Percentiles rank a stretch among this genome's conserved stretches.
Evolutionary conservation across 2,329 filamentous ascomycete species (phyloP).

Genomic region (Sporothrix curviconia): DNA sequence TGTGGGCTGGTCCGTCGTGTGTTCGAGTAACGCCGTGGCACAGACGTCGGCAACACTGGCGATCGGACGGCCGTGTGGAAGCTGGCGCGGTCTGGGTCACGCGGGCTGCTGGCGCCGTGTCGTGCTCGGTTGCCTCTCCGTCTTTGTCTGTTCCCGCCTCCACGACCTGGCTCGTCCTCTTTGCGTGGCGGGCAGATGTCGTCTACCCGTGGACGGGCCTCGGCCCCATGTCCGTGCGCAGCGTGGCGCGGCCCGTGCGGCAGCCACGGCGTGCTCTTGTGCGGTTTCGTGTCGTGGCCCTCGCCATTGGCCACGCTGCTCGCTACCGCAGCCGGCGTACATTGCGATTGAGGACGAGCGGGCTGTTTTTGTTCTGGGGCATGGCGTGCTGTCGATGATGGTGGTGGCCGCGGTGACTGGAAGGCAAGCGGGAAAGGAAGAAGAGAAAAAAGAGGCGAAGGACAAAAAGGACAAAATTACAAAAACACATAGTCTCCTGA

Average conservation of each 20-base stretch:
- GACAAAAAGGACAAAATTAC: neutral
- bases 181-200: constrained; percentile 14
- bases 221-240: constrained; percentile 15
- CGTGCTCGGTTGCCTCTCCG: too few relatives aligned
- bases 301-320: constrained; percentile 22
- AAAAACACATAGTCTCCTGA: too few relatives aligned
- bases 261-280: constrained; percentile 21
- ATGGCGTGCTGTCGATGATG: constrained; percentile 8
- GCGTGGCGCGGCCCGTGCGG: neutral
- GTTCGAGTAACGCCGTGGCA: constrained; percentile 25
- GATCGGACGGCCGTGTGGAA: constrained; percentile 20
- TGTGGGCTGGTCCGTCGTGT: constrained; percentile 26
- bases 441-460: neutral
- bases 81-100: constrained; percentile 17
- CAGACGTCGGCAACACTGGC: constrained; percentile 25
- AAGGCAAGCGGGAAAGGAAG: neutral
- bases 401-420: neutral
- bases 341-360: constrained; percentile 33
- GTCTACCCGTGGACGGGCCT: constrained; percentile 14
- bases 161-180: neutral
- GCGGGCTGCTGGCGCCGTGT: constrained; percentile 5
- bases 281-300: constrained; percentile 10
- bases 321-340: constrained; percentile 31
- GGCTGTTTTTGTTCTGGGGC: constrained; percentile 27
- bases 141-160: too few relatives aligned